Evolutionary conservation across 2,329 filamentous ascomycete species (phyloP).

Genomic region (Aureobasidium uvarum): DNA sequence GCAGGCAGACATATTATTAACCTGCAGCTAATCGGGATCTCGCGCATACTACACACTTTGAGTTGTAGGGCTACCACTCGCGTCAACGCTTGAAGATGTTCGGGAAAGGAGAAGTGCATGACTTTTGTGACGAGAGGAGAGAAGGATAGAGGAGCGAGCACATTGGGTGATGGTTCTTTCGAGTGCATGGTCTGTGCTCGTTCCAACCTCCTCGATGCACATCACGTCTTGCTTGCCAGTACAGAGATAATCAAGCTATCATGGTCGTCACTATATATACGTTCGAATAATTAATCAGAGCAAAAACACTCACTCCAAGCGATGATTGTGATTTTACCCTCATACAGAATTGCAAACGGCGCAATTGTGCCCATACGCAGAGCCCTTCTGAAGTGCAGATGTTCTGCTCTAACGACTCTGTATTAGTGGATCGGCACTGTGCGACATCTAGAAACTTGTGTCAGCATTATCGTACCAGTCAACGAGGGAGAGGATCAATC

Average conservation of each 20-base stretch:
- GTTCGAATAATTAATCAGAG: not conserved
- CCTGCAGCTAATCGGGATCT: no score
- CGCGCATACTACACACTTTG: not conserved
- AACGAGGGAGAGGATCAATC: no score
- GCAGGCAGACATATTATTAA: not conserved
- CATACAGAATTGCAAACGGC: not conserved
- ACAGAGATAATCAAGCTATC: not conserved
- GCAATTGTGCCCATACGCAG: not conserved
- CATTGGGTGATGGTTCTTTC: not conserved
- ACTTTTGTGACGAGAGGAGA: not conserved
- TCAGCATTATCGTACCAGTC: not conserved
- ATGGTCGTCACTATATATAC: not conserved
- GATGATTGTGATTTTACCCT: not conserved
- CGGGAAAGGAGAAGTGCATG: not conserved
- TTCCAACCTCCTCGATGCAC: not conserved
- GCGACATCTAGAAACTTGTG: not conserved
- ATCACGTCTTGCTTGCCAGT: not conserved
- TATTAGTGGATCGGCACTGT: not conserved
- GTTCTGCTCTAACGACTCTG: not conserved
- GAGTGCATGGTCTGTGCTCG: constrained; percentile 4
- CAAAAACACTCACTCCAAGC: not conserved
- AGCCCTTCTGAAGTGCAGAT: not conserved
- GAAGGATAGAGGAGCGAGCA: no score
- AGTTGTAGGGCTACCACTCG: not conserved
- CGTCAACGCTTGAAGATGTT: not conserved